phyloP scores from a whole-genome alignment of 164 flowering plant genomes.

The Tetrastigma voinierianum region DNA sequence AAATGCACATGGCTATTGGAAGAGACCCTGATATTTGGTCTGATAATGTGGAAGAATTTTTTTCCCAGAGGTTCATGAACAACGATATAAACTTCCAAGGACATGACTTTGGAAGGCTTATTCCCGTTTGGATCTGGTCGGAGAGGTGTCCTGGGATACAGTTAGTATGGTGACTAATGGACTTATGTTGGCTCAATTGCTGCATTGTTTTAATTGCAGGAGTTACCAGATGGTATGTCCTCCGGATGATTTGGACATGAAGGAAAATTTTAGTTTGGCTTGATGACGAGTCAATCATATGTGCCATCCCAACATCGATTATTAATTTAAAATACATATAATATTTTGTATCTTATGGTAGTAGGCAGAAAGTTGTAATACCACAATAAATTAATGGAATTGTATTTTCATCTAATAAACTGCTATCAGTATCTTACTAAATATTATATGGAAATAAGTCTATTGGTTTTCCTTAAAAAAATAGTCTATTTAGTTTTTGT shows the following conservation, averaged over 20 bases:
- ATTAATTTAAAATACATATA: too few relatives aligned
- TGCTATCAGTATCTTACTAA: conserved; percentile 19
- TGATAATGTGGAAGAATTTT: conserved; percentile 8
- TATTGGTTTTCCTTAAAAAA: too few relatives aligned
- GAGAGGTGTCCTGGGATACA: conserved; percentile 19
- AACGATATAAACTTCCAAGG: conserved; percentile 13
- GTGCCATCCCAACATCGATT: too few relatives aligned
- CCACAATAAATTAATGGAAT: too few relatives aligned
- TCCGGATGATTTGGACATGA: background rate
- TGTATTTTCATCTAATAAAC: too few relatives aligned
- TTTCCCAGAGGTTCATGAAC: conserved; percentile 15
- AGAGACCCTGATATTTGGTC: conserved; percentile 27
- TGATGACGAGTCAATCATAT: conserved; percentile 7
- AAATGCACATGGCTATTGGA: conserved; percentile 29
- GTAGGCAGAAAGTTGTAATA: too few relatives aligned
- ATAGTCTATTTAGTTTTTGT: too few relatives aligned
- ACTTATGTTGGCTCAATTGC: too few relatives aligned
- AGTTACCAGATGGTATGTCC: too few relatives aligned
- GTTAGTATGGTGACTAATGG: background rate
- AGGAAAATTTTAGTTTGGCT: conserved; percentile 6
- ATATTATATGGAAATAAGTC: too few relatives aligned
- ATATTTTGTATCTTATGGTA: too few relatives aligned
- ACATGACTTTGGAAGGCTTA: conserved; percentile 11
- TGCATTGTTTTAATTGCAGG: too few relatives aligned
- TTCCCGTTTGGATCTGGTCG: conserved; percentile 25